Base-by-base conservation (phyloP, 106 monocot species). In the Allium sativum region DNA sequence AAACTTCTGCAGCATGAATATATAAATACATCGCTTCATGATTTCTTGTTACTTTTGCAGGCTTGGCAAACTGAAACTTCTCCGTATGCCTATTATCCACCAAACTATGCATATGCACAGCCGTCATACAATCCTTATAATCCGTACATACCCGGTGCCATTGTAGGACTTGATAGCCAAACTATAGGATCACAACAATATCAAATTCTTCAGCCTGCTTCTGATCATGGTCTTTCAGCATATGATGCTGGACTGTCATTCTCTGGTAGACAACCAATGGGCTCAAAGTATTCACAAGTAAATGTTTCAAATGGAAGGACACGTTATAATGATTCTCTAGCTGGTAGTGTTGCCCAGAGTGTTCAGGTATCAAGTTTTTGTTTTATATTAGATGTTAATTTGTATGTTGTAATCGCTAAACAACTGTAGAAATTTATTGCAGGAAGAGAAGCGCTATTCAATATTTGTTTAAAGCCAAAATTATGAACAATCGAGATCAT, bases 1-100 rank as follows among this genome's bases (percentile, higher is more conserved):
- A 13, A 12, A 6, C 21, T 66, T 40, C 14, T 31, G 5, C 31
- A 0, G 31, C 31, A 31, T 31, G 31, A 31, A 31, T 31, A 31
- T 31, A 31, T 31, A 31, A 31, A 31, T 31, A 31, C 31, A 31
- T 31, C 1, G 5, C 31, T 31, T 31, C 31, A 31, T 3, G 31
- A 31, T 31, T 31, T 31, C 31, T 3, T 31, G 31, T 31, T 31
- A 31, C 5, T 3, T 31, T 52, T 76, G 53, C 82, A 90, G 85
- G 82, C 72, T 68, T 61, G 68, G 48, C 86, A 85, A 58, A 50
- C 73, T 60, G 86, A 86, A 58, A 69, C 21, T 70, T 54, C 65
- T 40, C 79, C 82, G 16, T 82, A 82, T 82, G 66, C 72, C 71
- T 90, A 86, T 75, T 90, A 82, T 67, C 17, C 79, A 57, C 86